Evolutionary conservation across 306 rosid species (phyloP).

Genomic region (Cucurbita ficifolia): DNA sequence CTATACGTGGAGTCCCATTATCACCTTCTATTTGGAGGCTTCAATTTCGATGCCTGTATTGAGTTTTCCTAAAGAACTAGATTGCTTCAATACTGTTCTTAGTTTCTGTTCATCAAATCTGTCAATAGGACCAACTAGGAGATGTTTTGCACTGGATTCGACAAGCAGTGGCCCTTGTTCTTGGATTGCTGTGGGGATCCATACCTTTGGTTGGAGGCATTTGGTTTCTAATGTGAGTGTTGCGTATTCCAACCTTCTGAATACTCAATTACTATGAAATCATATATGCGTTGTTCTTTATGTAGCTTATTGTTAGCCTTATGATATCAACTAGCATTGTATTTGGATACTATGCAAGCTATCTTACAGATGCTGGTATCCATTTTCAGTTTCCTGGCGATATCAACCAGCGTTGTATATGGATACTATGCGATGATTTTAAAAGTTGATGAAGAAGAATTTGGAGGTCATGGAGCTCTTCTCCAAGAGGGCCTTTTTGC

Average conservation of each 20-base stretch:
- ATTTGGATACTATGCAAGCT: conserved; percentile 48
- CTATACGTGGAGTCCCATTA: too few relatives aligned
- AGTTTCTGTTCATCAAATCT: neutral
- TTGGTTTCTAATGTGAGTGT: conserved; percentile 94
- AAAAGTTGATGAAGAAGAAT: conserved; percentile 91
- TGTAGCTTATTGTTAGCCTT: neutral
- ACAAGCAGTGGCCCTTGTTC: conserved; percentile 55
- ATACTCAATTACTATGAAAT: neutral
- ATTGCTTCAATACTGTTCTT: neutral
- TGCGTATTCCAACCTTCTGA: neutral
- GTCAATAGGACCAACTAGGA: conserved; percentile 78
- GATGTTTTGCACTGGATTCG: conserved; percentile 98
- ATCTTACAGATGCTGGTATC: neutral
- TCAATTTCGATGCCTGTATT: too few relatives aligned
- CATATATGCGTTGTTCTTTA: neutral
- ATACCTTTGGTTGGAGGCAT: conserved; percentile 87
- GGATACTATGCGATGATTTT: conserved; percentile 74
- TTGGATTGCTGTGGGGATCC: conserved; percentile 82
- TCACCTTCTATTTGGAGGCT: too few relatives aligned
- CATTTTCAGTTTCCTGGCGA: conserved; percentile 51
- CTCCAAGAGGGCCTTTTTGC: conserved; percentile 99
- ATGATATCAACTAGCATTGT: conserved; percentile 49
- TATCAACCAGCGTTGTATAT: conserved; percentile 61
- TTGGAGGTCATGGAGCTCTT: conserved; percentile 96
- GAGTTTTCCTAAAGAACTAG: neutral